Conservation (phyloP, 495 filamentous ascomycete genomes). For the Amorphotheca resinae region DNA sequence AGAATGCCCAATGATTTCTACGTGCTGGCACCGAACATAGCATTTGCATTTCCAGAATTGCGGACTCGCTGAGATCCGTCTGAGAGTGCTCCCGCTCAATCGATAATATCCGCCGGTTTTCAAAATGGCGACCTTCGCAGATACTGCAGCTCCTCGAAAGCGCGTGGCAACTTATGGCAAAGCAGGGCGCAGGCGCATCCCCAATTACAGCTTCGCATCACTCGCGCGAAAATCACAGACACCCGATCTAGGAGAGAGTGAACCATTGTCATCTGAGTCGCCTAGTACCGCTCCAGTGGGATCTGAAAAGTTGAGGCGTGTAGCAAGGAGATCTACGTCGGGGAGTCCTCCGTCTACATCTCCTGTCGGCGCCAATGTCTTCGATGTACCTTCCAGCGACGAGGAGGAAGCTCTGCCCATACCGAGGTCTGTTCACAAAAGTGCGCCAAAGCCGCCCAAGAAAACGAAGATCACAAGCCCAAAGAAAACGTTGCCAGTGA, state of each 20-base stretch:
- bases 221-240: slow-evolving; percentile 9
- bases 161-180: slow-evolving; percentile 36
- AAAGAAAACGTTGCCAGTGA: neutral
- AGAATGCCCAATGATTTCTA: too few relatives aligned
- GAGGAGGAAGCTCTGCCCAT: slow-evolving; percentile 5
- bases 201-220: slow-evolving; percentile 18
- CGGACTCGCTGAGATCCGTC: too few relatives aligned
- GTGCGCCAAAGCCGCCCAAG: neutral
- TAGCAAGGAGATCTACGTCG: neutral
- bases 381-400: slow-evolving; percentile 15
- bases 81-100: too few relatives aligned
- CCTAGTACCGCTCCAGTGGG: neutral
- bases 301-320: slow-evolving; percentile 5
- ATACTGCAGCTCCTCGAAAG: slow-evolving; percentile 26
- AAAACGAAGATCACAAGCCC: neutral
- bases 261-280: neutral
- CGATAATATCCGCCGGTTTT: too few relatives aligned
- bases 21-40: too few relatives aligned
- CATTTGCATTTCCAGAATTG: too few relatives aligned
- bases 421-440: slow-evolving; percentile 1
- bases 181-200: slow-evolving; percentile 18
- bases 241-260: slow-evolving; percentile 1
- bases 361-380: slow-evolving; percentile 7
- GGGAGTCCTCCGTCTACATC: slow-evolving; percentile 1
- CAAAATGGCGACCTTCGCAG: slow-evolving; percentile 20